phyloP scores from a whole-genome alignment of 176 grass and related monocot species.

The Aegilops bicornis region DNA sequence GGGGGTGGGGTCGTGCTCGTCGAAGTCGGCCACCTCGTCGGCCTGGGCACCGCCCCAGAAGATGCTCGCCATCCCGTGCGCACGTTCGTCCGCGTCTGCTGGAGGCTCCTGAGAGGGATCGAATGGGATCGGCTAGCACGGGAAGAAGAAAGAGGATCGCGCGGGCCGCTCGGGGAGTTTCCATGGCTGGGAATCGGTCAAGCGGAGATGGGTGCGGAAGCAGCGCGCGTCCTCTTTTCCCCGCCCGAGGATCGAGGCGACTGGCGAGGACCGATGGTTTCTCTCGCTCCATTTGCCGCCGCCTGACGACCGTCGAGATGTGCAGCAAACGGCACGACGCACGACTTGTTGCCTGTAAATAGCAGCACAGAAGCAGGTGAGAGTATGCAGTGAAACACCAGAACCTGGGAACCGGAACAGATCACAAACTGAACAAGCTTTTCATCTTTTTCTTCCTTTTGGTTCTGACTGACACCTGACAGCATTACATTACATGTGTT shows the following conservation, averaged over 20 bases:
- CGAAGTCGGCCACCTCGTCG: constrained; percentile 77
- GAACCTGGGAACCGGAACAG: background rate
- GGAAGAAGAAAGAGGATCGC: background rate
- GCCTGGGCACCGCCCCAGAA: constrained; percentile 38
- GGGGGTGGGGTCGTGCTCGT: constrained; percentile 79
- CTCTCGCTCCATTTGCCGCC: background rate
- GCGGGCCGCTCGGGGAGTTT: constrained; percentile 18
- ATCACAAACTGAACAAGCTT: constrained; percentile 14
- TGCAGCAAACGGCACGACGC: background rate
- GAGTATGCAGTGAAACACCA: background rate
- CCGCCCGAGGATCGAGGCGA: background rate
- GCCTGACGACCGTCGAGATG: background rate
- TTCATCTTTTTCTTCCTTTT: background rate
- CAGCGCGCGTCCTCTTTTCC: background rate
- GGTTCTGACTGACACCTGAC: background rate
- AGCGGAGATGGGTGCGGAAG: background rate
- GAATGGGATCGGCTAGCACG: background rate
- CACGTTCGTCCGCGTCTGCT: background rate
- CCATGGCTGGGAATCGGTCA: constrained; percentile 17
- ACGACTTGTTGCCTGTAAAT: background rate
- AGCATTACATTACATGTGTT: constrained; percentile 37
- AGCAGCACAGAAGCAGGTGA: background rate
- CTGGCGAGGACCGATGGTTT: background rate
- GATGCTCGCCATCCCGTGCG: constrained; percentile 38
- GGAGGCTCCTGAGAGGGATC: background rate